Evolutionary conservation across 495 filamentous ascomycete species (phyloP).

Genomic region (Aspergillus heteromorphus): DNA sequence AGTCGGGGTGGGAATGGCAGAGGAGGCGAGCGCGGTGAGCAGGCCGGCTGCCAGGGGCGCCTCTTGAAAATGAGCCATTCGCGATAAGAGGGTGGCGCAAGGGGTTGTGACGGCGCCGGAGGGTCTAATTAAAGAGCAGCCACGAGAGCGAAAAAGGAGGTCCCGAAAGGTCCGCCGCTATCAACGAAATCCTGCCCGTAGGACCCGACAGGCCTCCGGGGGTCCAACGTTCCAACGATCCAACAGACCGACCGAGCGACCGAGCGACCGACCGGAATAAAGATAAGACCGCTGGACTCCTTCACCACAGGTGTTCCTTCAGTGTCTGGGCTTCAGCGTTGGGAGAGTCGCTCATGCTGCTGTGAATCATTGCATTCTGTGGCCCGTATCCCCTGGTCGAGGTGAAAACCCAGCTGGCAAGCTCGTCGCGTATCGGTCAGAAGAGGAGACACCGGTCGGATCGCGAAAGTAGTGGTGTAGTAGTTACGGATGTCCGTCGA

Average conservation of each 20-base stretch:
- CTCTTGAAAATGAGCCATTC: slow-evolving; percentile 17
- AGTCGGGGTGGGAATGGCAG: slow-evolving; percentile 21
- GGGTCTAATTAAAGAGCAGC: not conserved
- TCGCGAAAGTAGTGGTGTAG: not conserved
- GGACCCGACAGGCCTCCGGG: not conserved
- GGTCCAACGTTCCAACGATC: not conserved
- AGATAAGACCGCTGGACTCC: not conserved
- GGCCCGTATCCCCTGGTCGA: not conserved
- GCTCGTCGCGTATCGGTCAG: not conserved
- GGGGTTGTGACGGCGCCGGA: not conserved
- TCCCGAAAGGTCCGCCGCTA: slow-evolving; percentile 3
- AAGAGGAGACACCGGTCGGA: not conserved
- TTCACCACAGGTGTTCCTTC: not conserved
- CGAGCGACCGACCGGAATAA: not conserved
- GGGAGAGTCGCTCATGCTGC: slow-evolving; percentile 10
- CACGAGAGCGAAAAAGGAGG: not conserved
- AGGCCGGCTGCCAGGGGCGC: slow-evolving; percentile 21
- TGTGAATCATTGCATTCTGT: slow-evolving; percentile 6
- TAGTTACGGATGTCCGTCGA: not conserved
- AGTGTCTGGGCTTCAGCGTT: not conserved
- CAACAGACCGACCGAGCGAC: too few relatives aligned
- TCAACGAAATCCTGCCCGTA: not conserved
- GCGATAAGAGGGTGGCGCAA: not conserved
- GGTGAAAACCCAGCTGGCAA: not conserved
- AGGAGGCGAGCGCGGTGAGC: slow-evolving; percentile 25